Base-by-base conservation (phyloP, 1,139 yeast genomes). In the Magnusiomyces tetraspermus region DNA sequence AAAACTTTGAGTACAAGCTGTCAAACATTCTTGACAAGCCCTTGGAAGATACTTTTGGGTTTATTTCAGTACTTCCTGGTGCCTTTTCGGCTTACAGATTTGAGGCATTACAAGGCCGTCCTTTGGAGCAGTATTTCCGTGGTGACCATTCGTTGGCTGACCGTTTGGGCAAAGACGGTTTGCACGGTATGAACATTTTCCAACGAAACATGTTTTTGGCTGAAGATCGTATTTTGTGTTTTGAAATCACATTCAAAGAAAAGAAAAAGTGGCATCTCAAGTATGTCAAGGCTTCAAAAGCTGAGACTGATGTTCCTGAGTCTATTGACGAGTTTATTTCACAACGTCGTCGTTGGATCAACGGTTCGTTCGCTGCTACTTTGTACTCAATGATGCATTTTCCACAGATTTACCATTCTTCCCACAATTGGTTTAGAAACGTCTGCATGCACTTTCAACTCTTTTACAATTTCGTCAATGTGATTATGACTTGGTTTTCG, bases 291-390 rank as follows among this genome's bases (percentile, higher is more conserved):
- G 84, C 82, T 69, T 94, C 97, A 0, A 83, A 85, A 54, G 97
- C 96, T 24, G 95, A 90, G 61, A 90, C 97, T 1, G 97, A 90
- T 76, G 97, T 90, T 49, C 97, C 97, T 2, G 95, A 86, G 62
- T 75, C 83, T 6, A 77, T 90, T 51, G 79, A 94, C 1, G 96
- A 89, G 67, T 87, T 89, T 61, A 81, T 89, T 51, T 79, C 92
- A 2, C 97, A 89, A 68, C 82, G 97, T 73, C 79, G 97, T 70
- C 82, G 97, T 71, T 89, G 97, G 97, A 76, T 89, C 57, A 90
- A 90, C 67, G 97, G 97, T 65, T 94, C 97, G 0, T 90, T 90
- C 66, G 95, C 95, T 64, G 97, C 98, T 1, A 92, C 96, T 1
- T 74, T 92, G 53, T 92, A 89, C 65, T 78, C 96, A 0, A 76